Base-by-base conservation (phyloP, 2,329 filamentous ascomycete species). In the Fusarium cicatricum region DNA sequence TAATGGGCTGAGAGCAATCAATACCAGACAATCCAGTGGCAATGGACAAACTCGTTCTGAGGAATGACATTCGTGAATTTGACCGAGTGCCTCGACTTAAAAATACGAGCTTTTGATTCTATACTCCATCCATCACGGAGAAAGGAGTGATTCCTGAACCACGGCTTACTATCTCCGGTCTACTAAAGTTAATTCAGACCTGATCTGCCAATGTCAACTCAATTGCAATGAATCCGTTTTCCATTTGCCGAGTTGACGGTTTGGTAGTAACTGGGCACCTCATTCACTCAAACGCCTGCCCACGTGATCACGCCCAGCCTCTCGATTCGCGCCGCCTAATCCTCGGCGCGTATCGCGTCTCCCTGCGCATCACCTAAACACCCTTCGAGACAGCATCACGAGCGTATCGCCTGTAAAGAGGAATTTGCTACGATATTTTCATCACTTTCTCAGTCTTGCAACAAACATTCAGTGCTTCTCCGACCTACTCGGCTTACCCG, bases 321-420 rank as follows among this genome's bases (percentile, higher is more conserved):
- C 60, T 56, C 42, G 44, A 58, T 69, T 59, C 67, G 70, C 68
- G 70, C 70, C 71, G 71, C 70, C 65, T 74, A 74, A 74, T 70
- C 71, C 44, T 73, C 71, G 71, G 71, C 66, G 71, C 70, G 64
- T 63, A 64, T 62, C 69, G 70, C 71, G 69, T 64, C 60, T 50
- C 50, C 15, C 23, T 39, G 56, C 54, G 50, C 58, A 64, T 67
- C 66, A 62, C 65, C 52, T 58, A 67, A 67, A 62, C 65, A 69
- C 53, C n/a, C 42, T 57, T 56, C 66, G 60, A 58, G 4, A 60
- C 54, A 62, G 63, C 63, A 60, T 64, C 62, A 50, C 48, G 43
- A 61, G 48, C 48, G 60, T 59, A 57, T 44, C 55, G 48, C 52
- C 58, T 60, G 50, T 58, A 64, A 47, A 50, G 43, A 52, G 41